Evolutionary conservation across 2,329 filamentous ascomycete genomes (phyloP).

Genomic region (Phialophora expanda): DNA sequence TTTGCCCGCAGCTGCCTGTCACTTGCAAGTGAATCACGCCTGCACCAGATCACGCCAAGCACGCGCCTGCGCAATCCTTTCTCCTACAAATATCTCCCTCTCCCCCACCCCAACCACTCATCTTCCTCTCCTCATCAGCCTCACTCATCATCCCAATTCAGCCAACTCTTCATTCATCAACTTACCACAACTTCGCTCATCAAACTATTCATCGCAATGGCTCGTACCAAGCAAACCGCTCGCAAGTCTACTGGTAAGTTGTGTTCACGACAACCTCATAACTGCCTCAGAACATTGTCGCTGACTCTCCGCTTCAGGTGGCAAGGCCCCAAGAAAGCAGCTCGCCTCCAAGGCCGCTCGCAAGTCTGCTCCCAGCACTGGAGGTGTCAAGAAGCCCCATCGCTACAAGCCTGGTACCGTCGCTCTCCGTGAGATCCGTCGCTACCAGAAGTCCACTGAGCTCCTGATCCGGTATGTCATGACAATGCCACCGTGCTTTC

Average conservation of each 20-base stretch:
- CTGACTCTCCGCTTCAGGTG: conserved; percentile 53
- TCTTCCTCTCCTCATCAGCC: conserved; percentile 40
- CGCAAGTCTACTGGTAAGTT: conserved; percentile 49
- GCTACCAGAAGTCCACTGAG: conserved; percentile 97
- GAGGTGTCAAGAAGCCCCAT: conserved; percentile 96
- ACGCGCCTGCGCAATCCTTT: conserved; percentile 37
- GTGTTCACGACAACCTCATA: conserved; percentile 18
- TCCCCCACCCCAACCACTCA: conserved; percentile 35
- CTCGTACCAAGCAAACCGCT: conserved; percentile 60
- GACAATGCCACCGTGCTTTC: conserved; percentile 59
- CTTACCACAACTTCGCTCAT: conserved; percentile 29
- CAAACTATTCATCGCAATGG: conserved; percentile 48
- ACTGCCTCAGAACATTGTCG: conserved; percentile 36
- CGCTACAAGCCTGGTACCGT: conserved; percentile 90
- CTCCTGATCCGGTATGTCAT: conserved; percentile 72
- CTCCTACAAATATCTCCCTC: conserved; percentile 37
- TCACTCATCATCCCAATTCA: conserved; percentile 42
- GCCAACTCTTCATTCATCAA: conserved; percentile 43
- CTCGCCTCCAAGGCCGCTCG: conserved; percentile 98
- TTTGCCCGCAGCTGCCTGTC: conserved; percentile 7
- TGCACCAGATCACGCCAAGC: conserved; percentile 35
- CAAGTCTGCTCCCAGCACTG: conserved; percentile 96
- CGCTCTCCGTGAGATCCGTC: conserved; percentile 97
- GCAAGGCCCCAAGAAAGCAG: conserved; percentile 85
- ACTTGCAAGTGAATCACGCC: conserved; percentile 24